Percentiles rank a stretch among this genome's conserved stretches.
These are phyloP conservation scores for Pezicula rhizophila DNA, from an alignment of 2,329 filamentous ascomycete genomes.

Conservation along the genomic window DNA sequence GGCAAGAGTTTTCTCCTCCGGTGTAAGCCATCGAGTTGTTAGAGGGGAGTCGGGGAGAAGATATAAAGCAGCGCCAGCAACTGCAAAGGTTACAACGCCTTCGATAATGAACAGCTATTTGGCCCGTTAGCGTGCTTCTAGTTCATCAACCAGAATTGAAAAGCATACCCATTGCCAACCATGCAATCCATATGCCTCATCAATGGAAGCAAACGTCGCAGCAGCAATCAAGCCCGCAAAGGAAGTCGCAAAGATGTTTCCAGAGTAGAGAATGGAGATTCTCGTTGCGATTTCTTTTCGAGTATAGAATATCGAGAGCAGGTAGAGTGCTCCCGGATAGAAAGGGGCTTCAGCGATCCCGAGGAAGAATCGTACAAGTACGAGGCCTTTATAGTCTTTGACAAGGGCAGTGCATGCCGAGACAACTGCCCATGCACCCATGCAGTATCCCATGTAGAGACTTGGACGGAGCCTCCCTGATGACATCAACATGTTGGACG, in stretches of 20 bases:
- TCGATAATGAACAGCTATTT: too few species aligned
- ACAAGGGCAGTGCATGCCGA: constrained; percentile 39
- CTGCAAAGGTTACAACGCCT: too few species aligned
- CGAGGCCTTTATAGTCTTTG: constrained; percentile 33
- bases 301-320: constrained; percentile 42
- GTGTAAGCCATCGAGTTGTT: too few species aligned
- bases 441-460: constrained; percentile 30
- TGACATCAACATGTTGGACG: constrained; percentile 33
- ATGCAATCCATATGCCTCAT: too few species aligned
- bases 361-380: constrained; percentile 28
- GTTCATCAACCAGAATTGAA: too few species aligned
- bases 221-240: constrained; percentile 34
- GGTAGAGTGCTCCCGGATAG: constrained; percentile 41
- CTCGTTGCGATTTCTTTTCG: constrained; percentile 30
- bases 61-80: too few species aligned
- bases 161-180: too few species aligned
- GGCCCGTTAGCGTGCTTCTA: too few species aligned
- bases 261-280: constrained; percentile 32
- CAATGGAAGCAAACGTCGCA: too few species aligned
- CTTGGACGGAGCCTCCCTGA: constrained; percentile 35
- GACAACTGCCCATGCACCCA: constrained; percentile 42
- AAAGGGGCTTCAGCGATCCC: constrained; percentile 25
- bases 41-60: too few species aligned
- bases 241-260: constrained; percentile 29
- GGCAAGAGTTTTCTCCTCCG: too few species aligned